phyloP scores from a whole-genome alignment of 179 eudicot genomes.

The Dionaea muscipula region DNA sequence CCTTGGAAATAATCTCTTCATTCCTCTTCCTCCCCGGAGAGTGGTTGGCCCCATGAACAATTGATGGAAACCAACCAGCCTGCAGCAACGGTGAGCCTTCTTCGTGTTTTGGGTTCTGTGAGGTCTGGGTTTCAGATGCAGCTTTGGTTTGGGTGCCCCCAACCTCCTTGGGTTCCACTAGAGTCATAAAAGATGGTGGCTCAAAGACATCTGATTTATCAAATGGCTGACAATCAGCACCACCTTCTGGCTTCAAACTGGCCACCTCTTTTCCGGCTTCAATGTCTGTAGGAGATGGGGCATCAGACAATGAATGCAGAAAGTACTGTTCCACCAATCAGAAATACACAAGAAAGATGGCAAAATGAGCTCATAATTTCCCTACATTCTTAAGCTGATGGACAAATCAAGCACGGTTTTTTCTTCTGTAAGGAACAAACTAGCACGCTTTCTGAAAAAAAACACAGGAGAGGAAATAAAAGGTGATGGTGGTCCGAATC shows the following conservation, averaged over 20 bases:
- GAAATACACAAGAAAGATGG: neutral
- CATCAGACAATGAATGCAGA: conserved; percentile 24
- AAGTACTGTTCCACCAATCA: conserved; percentile 22
- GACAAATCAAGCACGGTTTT: neutral
- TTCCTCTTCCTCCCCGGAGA: conserved; percentile 39
- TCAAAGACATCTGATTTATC: conserved; percentile 22
- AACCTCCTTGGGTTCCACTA: conserved; percentile 23
- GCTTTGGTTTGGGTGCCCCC: conserved; percentile 11
- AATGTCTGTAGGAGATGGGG: conserved; percentile 17
- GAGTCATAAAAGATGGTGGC: conserved; percentile 30
- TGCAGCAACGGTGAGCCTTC: conserved; percentile 21
- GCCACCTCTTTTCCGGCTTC: conserved; percentile 17
- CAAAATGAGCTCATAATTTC: neutral
- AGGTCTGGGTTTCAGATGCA: conserved; percentile 23
- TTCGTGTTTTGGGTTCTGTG: conserved; percentile 16
- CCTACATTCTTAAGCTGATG: neutral
- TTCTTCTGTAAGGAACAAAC: too few species aligned
- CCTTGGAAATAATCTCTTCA: conserved; percentile 58
- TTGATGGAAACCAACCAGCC: conserved; percentile 31
- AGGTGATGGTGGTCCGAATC: too few species aligned
- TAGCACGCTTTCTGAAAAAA: too few species aligned
- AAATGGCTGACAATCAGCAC: conserved; percentile 16
- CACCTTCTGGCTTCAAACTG: conserved; percentile 18
- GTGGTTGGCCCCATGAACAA: conserved; percentile 28
- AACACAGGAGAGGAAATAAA: too few species aligned